Conservation (phyloP, 2,329 filamentous ascomycete genomes). For the Cylindrodendrum hubeiense region DNA sequence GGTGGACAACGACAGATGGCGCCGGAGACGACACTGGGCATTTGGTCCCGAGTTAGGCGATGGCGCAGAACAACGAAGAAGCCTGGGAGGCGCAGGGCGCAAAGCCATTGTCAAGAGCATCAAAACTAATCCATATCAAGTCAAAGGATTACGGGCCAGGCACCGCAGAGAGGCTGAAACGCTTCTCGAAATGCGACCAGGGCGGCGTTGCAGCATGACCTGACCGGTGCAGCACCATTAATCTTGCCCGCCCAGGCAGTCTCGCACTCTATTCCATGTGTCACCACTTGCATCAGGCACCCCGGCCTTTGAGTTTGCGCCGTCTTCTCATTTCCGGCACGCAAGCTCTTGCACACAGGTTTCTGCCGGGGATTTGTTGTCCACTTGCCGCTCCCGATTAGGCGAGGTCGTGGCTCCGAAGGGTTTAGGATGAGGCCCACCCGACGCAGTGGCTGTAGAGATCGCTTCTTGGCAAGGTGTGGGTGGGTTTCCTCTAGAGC, state of each 20-base stretch:
- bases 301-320: background rate
- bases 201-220: background rate
- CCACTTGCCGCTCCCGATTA: constrained; percentile 7
- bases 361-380: background rate
- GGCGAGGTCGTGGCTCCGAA: background rate
- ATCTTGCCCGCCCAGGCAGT: background rate
- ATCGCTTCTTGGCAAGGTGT: background rate
- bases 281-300: background rate
- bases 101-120: background rate
- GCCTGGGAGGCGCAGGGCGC: no score
- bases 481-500: background rate
- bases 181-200: background rate
- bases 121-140: background rate
- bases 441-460: background rate
- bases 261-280: background rate
- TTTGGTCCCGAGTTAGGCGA: no score
- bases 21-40: no score
- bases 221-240: background rate
- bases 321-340: constrained; percentile 16
- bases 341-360: background rate
- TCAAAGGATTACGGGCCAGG: background rate
- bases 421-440: background rate
- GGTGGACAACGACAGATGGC: no score
- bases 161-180: background rate
- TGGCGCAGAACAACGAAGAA: no score